These are phyloP conservation scores for Hansenula sp. DNA, from an alignment of 1,139 yeast species.

Conservation along the genomic window DNA sequence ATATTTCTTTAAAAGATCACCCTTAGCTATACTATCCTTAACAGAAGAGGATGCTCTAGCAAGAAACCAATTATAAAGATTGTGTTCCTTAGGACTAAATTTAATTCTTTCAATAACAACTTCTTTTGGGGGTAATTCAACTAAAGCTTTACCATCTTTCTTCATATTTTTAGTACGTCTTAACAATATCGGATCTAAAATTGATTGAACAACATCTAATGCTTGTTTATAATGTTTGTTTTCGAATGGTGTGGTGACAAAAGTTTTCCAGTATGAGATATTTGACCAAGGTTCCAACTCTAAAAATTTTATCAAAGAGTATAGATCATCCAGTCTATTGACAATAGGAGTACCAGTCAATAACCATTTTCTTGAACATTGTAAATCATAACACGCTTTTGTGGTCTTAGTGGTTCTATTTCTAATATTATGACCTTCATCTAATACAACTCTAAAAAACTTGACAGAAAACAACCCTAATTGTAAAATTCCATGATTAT, in stretches of 20 bases:
- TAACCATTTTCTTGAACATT: slow-evolving; percentile 73
- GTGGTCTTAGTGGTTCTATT: slow-evolving; percentile 80
- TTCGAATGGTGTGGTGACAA: slow-evolving; percentile 82
- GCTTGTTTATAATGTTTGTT: slow-evolving; percentile 66
- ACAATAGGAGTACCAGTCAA: slow-evolving; percentile 94
- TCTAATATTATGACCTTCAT: slow-evolving; percentile 90
- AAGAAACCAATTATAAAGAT: slow-evolving; percentile 66
- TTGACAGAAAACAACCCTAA: slow-evolving; percentile 67
- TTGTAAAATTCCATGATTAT: slow-evolving; percentile 10
- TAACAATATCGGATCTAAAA: slow-evolving; percentile 76
- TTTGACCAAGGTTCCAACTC: slow-evolving; percentile 87
- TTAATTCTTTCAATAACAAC: slow-evolving; percentile 63
- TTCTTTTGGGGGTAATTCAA: slow-evolving; percentile 73
- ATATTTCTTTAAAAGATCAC: slow-evolving; percentile 69
- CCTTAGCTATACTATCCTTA: slow-evolving; percentile 53
- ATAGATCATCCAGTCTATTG: slow-evolving; percentile 82
- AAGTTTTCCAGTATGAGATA: slow-evolving; percentile 84
- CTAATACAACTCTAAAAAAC: slow-evolving; percentile 76
- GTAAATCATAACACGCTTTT: slow-evolving; percentile 65
- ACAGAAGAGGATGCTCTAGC: slow-evolving; percentile 67
- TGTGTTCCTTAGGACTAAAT: slow-evolving; percentile 63
- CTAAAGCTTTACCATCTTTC: slow-evolving; percentile 73
- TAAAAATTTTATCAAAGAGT: slow-evolving; percentile 69
- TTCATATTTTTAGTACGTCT: slow-evolving; percentile 88
- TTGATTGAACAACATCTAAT: slow-evolving; percentile 76